Percentiles rank a stretch among this genome's conserved stretches.
Conservation (phyloP, 2,329 filamentous ascomycete genomes). For the Claviceps purpurea region DNA sequence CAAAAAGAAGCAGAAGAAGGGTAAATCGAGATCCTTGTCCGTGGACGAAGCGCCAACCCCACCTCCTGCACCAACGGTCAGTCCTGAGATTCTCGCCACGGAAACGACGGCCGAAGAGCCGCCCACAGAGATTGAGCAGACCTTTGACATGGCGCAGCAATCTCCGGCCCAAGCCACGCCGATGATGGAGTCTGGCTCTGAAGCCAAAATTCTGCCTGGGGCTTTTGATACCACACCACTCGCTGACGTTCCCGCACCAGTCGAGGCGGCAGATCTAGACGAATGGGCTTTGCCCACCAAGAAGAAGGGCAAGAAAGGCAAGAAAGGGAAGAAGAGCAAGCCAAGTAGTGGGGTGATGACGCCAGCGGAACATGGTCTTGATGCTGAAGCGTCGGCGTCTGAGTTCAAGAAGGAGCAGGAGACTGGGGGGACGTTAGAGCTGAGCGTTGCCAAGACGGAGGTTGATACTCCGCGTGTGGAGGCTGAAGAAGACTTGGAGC, state of each 20-base stretch:
- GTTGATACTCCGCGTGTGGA: background rate
- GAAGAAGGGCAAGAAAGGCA: constrained; percentile 3
- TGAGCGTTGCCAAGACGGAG: background rate
- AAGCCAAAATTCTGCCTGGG: background rate
- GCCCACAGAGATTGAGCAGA: background rate
- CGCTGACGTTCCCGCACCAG: background rate
- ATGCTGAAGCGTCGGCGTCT: background rate
- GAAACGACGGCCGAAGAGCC: background rate
- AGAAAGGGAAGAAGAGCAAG: constrained; percentile 4
- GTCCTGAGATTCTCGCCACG: background rate
- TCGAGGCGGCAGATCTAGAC: background rate
- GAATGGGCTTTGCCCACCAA: constrained; percentile 2
- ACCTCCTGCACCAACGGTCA: background rate
- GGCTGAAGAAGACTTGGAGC: no score
- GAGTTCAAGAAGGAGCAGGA: background rate
- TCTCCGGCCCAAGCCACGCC: background rate
- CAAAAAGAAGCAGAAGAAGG: constrained; percentile 21
- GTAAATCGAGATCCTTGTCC: background rate
- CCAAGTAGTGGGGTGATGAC: background rate
- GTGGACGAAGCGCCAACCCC: background rate
- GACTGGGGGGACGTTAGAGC: background rate
- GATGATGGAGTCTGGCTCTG: background rate
- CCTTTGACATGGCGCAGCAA: background rate
- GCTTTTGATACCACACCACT: background rate
- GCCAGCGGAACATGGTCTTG: background rate